A percentile compares a stretch with the other conserved stretches of the same genome.
Conservation (phyloP, 352 stramenopile species). For the Globisporangium lucens region DNA sequence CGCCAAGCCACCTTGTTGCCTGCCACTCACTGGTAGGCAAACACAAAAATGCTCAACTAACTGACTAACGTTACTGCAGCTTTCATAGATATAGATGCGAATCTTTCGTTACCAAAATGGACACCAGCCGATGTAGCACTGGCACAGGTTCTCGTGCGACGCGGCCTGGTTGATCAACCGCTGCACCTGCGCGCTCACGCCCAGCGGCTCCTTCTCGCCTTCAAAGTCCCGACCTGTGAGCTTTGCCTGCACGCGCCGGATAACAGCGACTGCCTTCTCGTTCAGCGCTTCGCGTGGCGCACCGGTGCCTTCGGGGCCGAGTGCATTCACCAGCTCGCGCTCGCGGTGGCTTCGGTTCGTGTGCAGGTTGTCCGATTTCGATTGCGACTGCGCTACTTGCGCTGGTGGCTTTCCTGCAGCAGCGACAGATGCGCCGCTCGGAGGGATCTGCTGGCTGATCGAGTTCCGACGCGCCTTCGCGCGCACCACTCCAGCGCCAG, state of each 20-base stretch:
- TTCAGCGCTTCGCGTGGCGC: slow-evolving; percentile 90
- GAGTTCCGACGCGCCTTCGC: slow-evolving; percentile 29
- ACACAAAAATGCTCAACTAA: neutral
- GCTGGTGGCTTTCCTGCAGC: slow-evolving; percentile 5
- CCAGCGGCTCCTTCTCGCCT: slow-evolving; percentile 60
- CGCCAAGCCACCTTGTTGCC: neutral
- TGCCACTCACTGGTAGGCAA: neutral
- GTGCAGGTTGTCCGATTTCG: slow-evolving; percentile 45
- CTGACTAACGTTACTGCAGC: neutral
- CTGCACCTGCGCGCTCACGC: slow-evolving; percentile 90
- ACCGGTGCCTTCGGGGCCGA: slow-evolving; percentile 77
- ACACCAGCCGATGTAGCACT: slow-evolving; percentile 99
- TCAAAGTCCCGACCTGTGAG: slow-evolving; percentile 98
- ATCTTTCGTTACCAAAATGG: slow-evolving; percentile 68
- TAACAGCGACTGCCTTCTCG: slow-evolving; percentile 95
- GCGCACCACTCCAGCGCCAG: slow-evolving; percentile 20
- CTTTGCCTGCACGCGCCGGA: slow-evolving; percentile 98
- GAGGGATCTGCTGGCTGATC: slow-evolving; percentile 22
- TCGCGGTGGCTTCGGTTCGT: slow-evolving; percentile 82
- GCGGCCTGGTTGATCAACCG: slow-evolving; percentile 97
- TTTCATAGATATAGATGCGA: slow-evolving; percentile 7
- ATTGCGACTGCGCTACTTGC: slow-evolving; percentile 47
- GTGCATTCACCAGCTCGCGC: slow-evolving; percentile 66
- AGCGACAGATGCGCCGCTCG: neutral
- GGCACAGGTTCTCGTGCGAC: slow-evolving; percentile 98